Base-by-base conservation (phyloP, 495 filamentous ascomycete species). In the Talaromyces proteolyticus region DNA sequence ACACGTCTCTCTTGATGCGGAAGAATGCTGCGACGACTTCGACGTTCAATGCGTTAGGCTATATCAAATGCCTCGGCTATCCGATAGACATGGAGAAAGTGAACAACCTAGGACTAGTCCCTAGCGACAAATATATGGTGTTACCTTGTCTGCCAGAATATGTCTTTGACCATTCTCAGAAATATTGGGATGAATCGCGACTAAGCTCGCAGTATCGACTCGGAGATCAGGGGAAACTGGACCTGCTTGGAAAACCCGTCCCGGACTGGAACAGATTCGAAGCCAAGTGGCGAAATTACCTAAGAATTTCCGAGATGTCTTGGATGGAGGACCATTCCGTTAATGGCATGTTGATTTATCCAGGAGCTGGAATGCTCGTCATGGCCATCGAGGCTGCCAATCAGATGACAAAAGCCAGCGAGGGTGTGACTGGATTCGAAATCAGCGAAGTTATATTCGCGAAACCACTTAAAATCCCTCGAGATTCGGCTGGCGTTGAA, bases 381-480 rank as follows among this genome's bases (percentile, higher is more conserved):
- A 68, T 68, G 62, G 71, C 59, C 0, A 47, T 72, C 2, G 68
- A 75, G 42, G 72, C 39, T 6, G 39, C 39, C 6, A 5, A 16
- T 5, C n/a, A 42, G 6, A 5, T 42, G 5, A n/a, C 39, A 6
- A 5, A 16, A 5, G 6, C 39, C 16, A 16, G 16, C n/a, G 16
- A 21, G n/a, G 16, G 8, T 17, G n/a, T 37, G 10, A 17, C 16
- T 8, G 39, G 39, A 17, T 42, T 42, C 19, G 39, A 5, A 21
- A 17, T 16, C 19, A 6, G 39, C 10, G 34, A 37, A 10, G n/a
- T 17, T 5, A 21, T 37, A 16, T 40, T 68, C 22, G 46, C 60
- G 7, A 57, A 44, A 22, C 55, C 64, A 4, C 50, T 66, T 18
- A 51, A 64, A 20, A 59, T 65, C 21, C 50, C 63, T 12, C 42